A percentile compares a stretch with the other conserved stretches of the same genome.
phyloP scores from a whole-genome alignment of 2,329 filamentous ascomycete species.

The Microdochium trichocladiopsis region DNA sequence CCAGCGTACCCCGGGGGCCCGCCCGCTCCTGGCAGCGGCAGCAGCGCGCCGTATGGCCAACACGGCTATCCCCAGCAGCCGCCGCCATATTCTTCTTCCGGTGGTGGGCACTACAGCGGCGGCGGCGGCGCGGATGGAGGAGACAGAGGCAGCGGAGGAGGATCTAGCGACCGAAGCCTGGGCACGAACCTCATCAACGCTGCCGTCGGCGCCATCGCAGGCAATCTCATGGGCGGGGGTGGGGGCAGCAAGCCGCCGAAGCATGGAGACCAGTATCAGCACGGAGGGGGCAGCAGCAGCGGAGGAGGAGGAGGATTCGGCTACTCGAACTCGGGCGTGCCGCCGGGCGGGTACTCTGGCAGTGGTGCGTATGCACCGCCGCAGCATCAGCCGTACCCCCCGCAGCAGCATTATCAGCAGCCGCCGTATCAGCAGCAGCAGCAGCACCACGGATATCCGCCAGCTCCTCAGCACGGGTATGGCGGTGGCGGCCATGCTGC shows the following conservation, averaged over 20 bases:
- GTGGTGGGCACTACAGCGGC: not conserved
- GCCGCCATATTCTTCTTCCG: too few species aligned
- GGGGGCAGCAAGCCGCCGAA: not conserved
- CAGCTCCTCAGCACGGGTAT: not conserved
- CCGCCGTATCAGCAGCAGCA: too few species aligned
- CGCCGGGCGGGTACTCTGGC: not conserved
- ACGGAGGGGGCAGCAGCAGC: not conserved
- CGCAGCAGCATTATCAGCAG: too few species aligned
- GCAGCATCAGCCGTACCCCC: not conserved
- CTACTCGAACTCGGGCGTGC: not conserved
- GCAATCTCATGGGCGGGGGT: not conserved
- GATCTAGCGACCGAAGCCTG: not conserved
- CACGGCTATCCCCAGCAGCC: not conserved
- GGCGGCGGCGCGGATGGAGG: not conserved
- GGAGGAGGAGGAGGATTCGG: not conserved
- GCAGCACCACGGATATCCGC: not conserved
- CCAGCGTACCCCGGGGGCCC: not conserved
- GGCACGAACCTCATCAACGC: not conserved
- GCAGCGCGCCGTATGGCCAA: not conserved
- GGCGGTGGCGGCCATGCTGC: not conserved
- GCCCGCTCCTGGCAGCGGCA: not conserved
- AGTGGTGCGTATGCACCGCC: not conserved
- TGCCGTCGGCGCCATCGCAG: not conserved
- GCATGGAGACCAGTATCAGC: not conserved
- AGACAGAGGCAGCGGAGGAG: too few species aligned